A percentile compares a stretch with the other conserved stretches of the same genome.
Evolutionary conservation across 1,139 yeast species (phyloP).

Genomic region (Saccharomyces hybrid): DNA sequence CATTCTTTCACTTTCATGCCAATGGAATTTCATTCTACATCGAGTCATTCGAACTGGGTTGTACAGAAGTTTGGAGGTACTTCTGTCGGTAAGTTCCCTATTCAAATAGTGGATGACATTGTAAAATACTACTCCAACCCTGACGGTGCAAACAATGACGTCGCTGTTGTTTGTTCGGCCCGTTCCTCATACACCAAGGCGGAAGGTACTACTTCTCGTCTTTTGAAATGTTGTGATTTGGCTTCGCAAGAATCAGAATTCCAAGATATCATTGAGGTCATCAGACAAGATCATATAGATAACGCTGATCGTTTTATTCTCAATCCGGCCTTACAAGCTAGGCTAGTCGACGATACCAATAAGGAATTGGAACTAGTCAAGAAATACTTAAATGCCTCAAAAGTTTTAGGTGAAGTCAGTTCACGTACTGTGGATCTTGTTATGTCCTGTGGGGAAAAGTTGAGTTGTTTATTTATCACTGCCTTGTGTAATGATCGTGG

Average conservation of each 20-base stretch:
- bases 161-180: conserved; percentile 95
- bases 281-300: conserved; percentile 67
- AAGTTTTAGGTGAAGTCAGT: conserved; percentile 85
- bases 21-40: neutral
- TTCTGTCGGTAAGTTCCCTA: conserved; percentile 92
- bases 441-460: conserved; percentile 90
- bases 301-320: conserved; percentile 59
- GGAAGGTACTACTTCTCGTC: conserved; percentile 89
- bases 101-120: conserved; percentile 74
- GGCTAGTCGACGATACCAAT: conserved; percentile 50
- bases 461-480: conserved; percentile 83
- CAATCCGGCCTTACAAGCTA: conserved; percentile 38
- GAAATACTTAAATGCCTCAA: conserved; percentile 75
- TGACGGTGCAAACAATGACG: conserved; percentile 41
- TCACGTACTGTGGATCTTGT: conserved; percentile 82
- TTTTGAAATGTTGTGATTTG: conserved; percentile 73
- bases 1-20: neutral
- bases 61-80: conserved; percentile 98
- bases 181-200: conserved; percentile 83
- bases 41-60: conserved; percentile 47
- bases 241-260: conserved; percentile 52
- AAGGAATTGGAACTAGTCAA: conserved; percentile 60
- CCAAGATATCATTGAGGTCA: conserved; percentile 46
- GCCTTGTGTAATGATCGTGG: conserved; percentile 79
- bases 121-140: conserved; percentile 53